These are phyloP conservation scores for Gossypium raimondii DNA, from an alignment of 345 rosid species.

Conservation along the genomic window DNA sequence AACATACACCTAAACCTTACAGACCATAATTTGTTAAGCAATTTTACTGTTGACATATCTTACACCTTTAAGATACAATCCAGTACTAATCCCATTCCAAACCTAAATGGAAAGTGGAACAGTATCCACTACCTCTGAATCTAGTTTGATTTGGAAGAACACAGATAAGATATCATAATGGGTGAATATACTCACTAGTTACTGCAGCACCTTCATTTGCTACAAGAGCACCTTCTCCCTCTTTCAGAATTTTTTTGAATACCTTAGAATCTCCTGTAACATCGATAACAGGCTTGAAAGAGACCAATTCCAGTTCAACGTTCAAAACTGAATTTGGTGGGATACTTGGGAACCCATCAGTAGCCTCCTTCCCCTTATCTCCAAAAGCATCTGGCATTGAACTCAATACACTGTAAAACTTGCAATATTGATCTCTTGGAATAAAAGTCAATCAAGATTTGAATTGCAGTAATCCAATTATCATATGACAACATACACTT, in stretches of 20 bases:
- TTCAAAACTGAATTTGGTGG: slow-evolving; percentile 42
- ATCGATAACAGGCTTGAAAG: slow-evolving; percentile 57
- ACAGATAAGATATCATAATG: neutral
- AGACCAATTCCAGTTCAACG: slow-evolving; percentile 43
- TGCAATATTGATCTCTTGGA: neutral
- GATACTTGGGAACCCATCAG: slow-evolving; percentile 21
- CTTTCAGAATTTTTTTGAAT: slow-evolving; percentile 52
- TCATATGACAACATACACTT: slow-evolving; percentile 33
- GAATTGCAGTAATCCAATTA: neutral
- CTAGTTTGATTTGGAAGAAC: neutral
- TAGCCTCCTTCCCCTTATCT: slow-evolving; percentile 30
- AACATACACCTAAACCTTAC: neutral
- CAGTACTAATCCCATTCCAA: neutral
- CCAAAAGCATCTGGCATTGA: slow-evolving; percentile 50
- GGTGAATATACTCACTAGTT: slow-evolving; percentile 36
- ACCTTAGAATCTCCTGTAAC: slow-evolving; percentile 50
- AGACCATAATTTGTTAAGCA: neutral
- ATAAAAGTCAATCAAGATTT: neutral
- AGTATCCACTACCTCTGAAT: neutral
- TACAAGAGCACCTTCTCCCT: slow-evolving; percentile 42
- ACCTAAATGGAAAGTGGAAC: neutral
- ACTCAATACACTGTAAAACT: neutral
- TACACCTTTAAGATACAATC: neutral
- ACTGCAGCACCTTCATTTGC: slow-evolving; percentile 58
- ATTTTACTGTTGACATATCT: neutral